phyloP scores from a whole-genome alignment of 495 filamentous ascomycete genomes.

The Umbilicaria muhlenbergii region DNA sequence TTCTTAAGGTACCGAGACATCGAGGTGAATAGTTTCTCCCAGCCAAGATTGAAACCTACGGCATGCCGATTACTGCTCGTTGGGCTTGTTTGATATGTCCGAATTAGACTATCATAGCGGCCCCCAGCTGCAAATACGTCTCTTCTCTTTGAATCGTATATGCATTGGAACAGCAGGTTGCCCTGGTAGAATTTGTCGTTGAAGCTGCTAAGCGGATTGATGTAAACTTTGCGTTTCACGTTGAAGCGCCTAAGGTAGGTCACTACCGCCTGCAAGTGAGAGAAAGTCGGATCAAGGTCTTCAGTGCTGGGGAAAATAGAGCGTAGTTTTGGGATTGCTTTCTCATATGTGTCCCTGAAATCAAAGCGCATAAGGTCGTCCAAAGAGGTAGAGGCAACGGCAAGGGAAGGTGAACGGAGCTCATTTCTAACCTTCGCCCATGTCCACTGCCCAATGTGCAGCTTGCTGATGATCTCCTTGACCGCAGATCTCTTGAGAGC shows the following conservation, averaged over 20 bases:
- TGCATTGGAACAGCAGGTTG: conserved; percentile 78
- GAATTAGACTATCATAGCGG: conserved; percentile 77
- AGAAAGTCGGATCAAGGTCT: conserved; percentile 54
- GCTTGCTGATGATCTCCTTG: conserved; percentile 73
- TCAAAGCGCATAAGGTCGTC: conserved; percentile 87
- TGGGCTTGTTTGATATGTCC: conserved; percentile 41
- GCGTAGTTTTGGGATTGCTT: conserved; percentile 11
- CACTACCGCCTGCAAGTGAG: conserved; percentile 61
- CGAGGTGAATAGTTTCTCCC: conserved; percentile 57
- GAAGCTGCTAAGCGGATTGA: conserved; percentile 72
- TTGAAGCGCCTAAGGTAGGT: conserved; percentile 60
- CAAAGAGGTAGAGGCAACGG: conserved; percentile 74
- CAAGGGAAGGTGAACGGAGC: conserved; percentile 60
- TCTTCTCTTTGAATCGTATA: conserved; percentile 70
- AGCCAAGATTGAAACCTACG: conserved; percentile 85
- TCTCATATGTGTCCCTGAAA: conserved; percentile 46
- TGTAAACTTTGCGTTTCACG: conserved; percentile 62
- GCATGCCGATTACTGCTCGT: conserved; percentile 36
- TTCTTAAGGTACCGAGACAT: conserved; percentile 51
- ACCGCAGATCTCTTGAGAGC: conserved; percentile 47
- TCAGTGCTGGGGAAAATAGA: conserved; percentile 37
- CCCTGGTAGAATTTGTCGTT: conserved; percentile 88
- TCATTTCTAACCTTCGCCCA: conserved; percentile 80
- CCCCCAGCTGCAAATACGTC: conserved; percentile 91
- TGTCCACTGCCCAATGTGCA: conserved; percentile 68